Evolutionary conservation across 257 asterid genomes (phyloP), one percentile per base, ranked within the genome.

Genomic region (Craterostigma plantagineum): DNA sequence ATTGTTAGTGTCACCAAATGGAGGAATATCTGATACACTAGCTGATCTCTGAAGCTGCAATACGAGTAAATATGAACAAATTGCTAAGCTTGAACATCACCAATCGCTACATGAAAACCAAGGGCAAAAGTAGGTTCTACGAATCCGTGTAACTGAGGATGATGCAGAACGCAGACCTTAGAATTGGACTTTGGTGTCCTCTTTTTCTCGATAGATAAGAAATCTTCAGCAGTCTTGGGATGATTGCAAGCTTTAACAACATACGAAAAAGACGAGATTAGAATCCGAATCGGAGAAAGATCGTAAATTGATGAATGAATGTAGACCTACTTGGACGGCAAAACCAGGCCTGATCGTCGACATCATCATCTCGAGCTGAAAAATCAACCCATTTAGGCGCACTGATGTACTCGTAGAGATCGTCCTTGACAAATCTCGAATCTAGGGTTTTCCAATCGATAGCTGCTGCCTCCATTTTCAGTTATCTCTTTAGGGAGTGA

Each of bases 381-480:
- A 90, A 73, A 65, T 90, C 95, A 10, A 79, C 74, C 95, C 98
- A 90, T 54, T 79, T 78, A 12, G 98, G 95, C 14, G 98, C 98
- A 48, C 73, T 75, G 63, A 90, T 70, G 67, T 72, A 52, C 58
- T 90, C 98, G 15, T 62, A 71, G 39, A 70, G 15, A 23, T 90
- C 98, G 53, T 90, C 98, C 18, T 52, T 69, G 16, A 68, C 91
- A 42, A 68, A 76, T 57, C 75, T 76, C 37, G 98, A 74, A 55
- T 83, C 98, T 14, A 77, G 46, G 45, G 14, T 74, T 56, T 83
- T 64, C 98, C 98, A 90, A 51, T 90, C 94, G 14, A 90, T 83
- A 8, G 71, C 56, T 7, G 95, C 92, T 16, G 76, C 79, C 69
- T 90, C 95, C 98, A 90, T 83, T 23, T 23, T 23, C 30, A 23